Evolutionary conservation across 2,329 filamentous ascomycete genomes (phyloP).

Genomic region (Pseudogymnoascus sp.): DNA sequence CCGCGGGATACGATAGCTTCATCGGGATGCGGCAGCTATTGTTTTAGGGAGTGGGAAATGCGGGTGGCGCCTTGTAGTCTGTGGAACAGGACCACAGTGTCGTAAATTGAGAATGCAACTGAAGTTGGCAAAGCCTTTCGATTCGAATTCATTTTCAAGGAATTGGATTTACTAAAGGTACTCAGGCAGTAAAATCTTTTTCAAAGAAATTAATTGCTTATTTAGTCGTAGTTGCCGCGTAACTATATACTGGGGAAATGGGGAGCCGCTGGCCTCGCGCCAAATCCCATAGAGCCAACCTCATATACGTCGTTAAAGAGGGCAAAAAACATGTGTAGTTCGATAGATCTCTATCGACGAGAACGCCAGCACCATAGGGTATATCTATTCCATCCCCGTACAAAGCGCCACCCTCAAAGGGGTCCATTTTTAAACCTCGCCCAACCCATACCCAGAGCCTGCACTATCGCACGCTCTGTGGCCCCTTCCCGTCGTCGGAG

Average conservation of each 20-base stretch:
- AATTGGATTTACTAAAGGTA: neutral
- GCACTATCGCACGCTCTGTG: neutral
- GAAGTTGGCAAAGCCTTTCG: neutral
- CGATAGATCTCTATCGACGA: neutral
- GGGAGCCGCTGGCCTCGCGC: neutral
- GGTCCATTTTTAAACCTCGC: neutral
- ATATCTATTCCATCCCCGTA: neutral
- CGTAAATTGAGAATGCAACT: neutral
- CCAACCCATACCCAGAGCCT: neutral
- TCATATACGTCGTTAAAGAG: neutral
- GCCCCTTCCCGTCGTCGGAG: neutral
- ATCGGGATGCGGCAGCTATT: neutral
- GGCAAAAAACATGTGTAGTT: neutral
- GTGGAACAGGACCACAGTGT: neutral
- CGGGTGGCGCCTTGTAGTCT: neutral
- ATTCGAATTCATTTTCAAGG: too few species aligned
- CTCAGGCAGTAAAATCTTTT: neutral
- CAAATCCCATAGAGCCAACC: neutral
- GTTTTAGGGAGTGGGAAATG: neutral
- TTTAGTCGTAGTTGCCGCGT: neutral
- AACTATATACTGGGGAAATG: neutral
- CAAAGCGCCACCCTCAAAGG: neutral
- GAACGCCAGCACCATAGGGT: constrained; percentile 1
- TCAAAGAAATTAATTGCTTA: neutral
- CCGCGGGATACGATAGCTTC: neutral